Evolutionary conservation across 208 protist genomes (phyloP).

Genomic region (Crithidia mellificae): DNA sequence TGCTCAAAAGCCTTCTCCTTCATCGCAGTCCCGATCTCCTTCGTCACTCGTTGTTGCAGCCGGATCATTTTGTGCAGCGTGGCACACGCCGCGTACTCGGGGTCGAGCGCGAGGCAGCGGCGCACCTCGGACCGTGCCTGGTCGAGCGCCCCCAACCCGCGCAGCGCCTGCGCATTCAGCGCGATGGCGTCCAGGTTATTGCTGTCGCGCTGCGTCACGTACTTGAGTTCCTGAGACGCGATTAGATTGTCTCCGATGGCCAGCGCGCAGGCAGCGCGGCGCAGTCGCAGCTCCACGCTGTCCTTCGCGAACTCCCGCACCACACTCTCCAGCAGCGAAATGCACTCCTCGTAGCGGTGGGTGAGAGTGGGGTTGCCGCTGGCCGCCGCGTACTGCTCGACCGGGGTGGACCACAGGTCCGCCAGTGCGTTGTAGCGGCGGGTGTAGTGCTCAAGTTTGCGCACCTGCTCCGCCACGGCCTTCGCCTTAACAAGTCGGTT

Average conservation of each 20-base stretch:
- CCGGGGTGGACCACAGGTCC: conserved; percentile 32
- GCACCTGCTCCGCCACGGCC: conserved; percentile 32
- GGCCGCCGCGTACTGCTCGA: conserved; percentile 16
- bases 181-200: conserved; percentile 75
- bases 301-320: conserved; percentile 74
- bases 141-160: conserved; percentile 71
- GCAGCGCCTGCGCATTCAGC: conserved; percentile 73
- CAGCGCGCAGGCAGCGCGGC: conserved; percentile 81
- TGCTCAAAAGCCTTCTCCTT: conserved; percentile 53
- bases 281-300: conserved; percentile 77
- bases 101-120: conserved; percentile 83
- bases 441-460: conserved; percentile 45
- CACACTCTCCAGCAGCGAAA: conserved; percentile 50
- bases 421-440: conserved; percentile 45
- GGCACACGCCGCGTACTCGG: conserved; percentile 80
- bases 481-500: conserved; percentile 28
- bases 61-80: conserved; percentile 65
- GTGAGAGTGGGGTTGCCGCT: conserved; percentile 6
- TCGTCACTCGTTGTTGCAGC: conserved; percentile 56
- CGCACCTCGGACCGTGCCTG: conserved; percentile 67
- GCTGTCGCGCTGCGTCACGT: conserved; percentile 63
- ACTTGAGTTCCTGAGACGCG: conserved; percentile 72
- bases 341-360: conserved; percentile 51
- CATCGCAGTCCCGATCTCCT: conserved; percentile 35
- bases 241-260: conserved; percentile 50